A percentile compares a stretch with the other conserved stretches of the same genome.
These are phyloP conservation scores for Mrakia blollopis DNA, from an alignment of 768 basidiomycete genomes.

Conservation along the genomic window DNA sequence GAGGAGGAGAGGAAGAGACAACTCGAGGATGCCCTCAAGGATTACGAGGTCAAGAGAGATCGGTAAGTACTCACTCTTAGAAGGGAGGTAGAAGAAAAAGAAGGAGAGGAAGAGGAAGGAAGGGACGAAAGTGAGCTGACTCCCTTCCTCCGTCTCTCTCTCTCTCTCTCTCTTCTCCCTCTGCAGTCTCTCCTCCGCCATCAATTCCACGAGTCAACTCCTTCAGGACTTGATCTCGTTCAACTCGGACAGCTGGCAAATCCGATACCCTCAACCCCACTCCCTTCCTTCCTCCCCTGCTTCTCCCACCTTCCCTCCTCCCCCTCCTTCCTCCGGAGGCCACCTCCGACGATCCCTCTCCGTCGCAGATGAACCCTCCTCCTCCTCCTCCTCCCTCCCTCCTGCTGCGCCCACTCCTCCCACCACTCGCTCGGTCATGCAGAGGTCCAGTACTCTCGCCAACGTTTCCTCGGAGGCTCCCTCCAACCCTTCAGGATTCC, in stretches of 20 bases:
- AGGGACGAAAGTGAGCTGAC: slow-evolving; percentile 17
- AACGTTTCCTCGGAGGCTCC: slow-evolving; percentile 35
- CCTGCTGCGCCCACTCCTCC: not conserved
- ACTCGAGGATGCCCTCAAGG: slow-evolving; percentile 65
- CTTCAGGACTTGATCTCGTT: slow-evolving; percentile 68
- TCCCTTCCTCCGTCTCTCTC: not conserved
- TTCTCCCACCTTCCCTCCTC: slow-evolving; percentile 7
- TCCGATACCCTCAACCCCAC: slow-evolving; percentile 64
- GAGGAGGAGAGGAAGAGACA: slow-evolving; percentile 17
- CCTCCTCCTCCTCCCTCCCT: slow-evolving; percentile 28
- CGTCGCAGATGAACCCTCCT: slow-evolving; percentile 75
- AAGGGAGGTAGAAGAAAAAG: not conserved
- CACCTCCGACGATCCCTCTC: slow-evolving; percentile 62
- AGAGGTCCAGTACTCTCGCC: slow-evolving; percentile 56
- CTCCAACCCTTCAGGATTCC: slow-evolving; percentile 59
- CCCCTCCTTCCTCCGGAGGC: slow-evolving; percentile 37
- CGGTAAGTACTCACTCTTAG: slow-evolving; percentile 52
- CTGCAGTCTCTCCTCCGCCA: slow-evolving; percentile 71
- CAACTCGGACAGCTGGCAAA: slow-evolving; percentile 80
- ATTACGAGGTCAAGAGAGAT: slow-evolving; percentile 69
- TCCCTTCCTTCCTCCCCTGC: slow-evolving; percentile 27
- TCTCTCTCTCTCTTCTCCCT: slow-evolving; percentile 22
- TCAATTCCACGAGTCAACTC: slow-evolving; percentile 65
- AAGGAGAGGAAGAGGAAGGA: not conserved
- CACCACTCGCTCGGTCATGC: slow-evolving; percentile 44